phyloP scores from a whole-genome alignment of 306 rosid genomes.

The Leucaena leucocephala region DNA sequence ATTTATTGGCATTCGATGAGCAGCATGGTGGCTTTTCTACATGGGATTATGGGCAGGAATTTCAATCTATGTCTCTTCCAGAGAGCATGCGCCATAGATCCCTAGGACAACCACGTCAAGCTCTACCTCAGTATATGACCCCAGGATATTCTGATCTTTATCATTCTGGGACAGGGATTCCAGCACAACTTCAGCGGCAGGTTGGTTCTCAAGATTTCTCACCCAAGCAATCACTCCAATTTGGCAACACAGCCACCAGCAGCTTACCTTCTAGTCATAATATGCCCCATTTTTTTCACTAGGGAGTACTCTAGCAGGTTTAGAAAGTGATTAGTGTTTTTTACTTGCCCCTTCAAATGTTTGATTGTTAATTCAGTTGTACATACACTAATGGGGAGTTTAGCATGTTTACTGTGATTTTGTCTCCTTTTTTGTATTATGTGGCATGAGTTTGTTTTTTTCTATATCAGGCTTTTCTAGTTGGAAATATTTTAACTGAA shows the following conservation, averaged over 20 bases:
- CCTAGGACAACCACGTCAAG: constrained; percentile 40
- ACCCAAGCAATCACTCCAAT: constrained; percentile 50
- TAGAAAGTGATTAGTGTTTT: constrained; percentile 32
- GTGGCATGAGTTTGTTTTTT: constrained; percentile 32
- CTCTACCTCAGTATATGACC: not conserved
- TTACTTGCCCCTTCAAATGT: not conserved
- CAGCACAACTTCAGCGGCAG: constrained; percentile 45
- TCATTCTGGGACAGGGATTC: constrained; percentile 33
- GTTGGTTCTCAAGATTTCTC: constrained; percentile 39
- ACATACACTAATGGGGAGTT: constrained; percentile 38
- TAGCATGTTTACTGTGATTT: not conserved
- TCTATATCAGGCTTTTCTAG: constrained; percentile 11
- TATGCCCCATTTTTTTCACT: not conserved
- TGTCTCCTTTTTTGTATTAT: constrained; percentile 38
- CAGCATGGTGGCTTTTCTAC: constrained; percentile 6
- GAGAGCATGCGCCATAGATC: constrained; percentile 38
- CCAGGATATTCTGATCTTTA: constrained; percentile 33
- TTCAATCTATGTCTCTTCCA: constrained; percentile 36
- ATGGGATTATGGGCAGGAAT: constrained; percentile 38
- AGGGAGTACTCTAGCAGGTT: constrained; percentile 31
- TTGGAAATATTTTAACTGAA: constrained; percentile 4
- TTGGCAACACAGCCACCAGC: constrained; percentile 53
- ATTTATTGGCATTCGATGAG: constrained; percentile 5
- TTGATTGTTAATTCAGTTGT: constrained; percentile 48
- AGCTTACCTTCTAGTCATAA: constrained; percentile 12